phyloP scores from a whole-genome alignment of 805 yeast species.

The Starmerella davenportii region DNA sequence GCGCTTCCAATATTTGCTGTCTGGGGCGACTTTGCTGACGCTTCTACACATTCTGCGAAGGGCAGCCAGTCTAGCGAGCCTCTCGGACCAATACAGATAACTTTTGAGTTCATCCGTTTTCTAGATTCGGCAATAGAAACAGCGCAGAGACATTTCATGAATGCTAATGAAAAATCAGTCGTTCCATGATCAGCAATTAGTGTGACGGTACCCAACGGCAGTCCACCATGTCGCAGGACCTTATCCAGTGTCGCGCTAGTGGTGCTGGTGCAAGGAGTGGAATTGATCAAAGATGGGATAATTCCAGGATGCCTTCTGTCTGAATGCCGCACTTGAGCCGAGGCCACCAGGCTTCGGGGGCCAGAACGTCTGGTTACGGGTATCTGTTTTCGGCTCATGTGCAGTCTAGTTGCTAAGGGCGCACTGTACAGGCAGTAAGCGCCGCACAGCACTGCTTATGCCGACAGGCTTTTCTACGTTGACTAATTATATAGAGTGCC shows the following conservation, averaged over 20 bases:
- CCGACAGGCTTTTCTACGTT: too few species aligned
- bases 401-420: too few species aligned
- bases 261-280: slow-evolving; percentile 61
- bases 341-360: too few species aligned
- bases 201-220: slow-evolving; percentile 59
- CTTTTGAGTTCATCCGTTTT: slow-evolving; percentile 23
- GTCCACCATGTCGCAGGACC: slow-evolving; percentile 60
- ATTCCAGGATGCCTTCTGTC: slow-evolving; percentile 37
- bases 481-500: too few species aligned
- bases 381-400: slow-evolving; percentile 6
- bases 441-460: too few species aligned
- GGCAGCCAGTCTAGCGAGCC: slow-evolving; percentile 21
- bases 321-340: too few species aligned
- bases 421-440: too few species aligned
- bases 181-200: slow-evolving; percentile 70
- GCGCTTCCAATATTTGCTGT: slow-evolving; percentile 34
- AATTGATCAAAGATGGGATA: slow-evolving; percentile 58
- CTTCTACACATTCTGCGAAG: not conserved
- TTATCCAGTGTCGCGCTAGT: slow-evolving; percentile 65
- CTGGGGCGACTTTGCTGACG: not conserved
- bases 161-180: slow-evolving; percentile 65
- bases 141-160: slow-evolving; percentile 51
- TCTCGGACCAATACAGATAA: slow-evolving; percentile 13
- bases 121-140: slow-evolving; percentile 51
- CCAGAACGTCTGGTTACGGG: slow-evolving; percentile 2